Conservation (phyloP, 306 rosid genomes). For the Medicago lupulina region DNA sequence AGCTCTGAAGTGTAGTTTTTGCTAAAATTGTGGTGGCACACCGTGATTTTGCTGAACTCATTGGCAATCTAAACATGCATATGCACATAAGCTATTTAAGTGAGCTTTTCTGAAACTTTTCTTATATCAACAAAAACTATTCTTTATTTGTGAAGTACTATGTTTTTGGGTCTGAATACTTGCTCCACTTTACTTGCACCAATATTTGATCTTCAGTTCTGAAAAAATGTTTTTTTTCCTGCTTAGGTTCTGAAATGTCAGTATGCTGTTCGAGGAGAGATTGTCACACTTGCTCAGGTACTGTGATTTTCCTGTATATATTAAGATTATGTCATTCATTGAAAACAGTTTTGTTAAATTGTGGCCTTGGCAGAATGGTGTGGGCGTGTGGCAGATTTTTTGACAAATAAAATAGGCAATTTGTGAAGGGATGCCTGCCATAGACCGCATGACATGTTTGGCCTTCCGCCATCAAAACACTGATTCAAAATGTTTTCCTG, state of each 20-base stretch:
- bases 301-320: constrained; percentile 18
- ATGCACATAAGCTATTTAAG: constrained; percentile 6
- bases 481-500: neutral
- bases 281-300: constrained; percentile 96
- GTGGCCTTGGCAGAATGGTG: too few species aligned
- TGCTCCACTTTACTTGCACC: constrained; percentile 17
- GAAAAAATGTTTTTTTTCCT: constrained; percentile 21
- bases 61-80: neutral
- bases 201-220: constrained; percentile 21
- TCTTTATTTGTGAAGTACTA: neutral
- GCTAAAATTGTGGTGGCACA: too few species aligned
- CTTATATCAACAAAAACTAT: neutral
- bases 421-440: too few species aligned
- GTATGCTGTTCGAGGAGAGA: constrained; percentile 97
- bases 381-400: too few species aligned
- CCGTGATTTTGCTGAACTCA: neutral
- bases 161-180: neutral
- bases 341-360: neutral
- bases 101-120: neutral
- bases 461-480: too few species aligned
- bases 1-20: neutral
- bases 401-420: too few species aligned
- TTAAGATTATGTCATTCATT: constrained; percentile 16
- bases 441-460: too few species aligned
- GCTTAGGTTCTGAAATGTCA: constrained; percentile 86